phyloP scores from a whole-genome alignment of 2,329 filamentous ascomycete genomes.

The Colletotrichum lentis region DNA sequence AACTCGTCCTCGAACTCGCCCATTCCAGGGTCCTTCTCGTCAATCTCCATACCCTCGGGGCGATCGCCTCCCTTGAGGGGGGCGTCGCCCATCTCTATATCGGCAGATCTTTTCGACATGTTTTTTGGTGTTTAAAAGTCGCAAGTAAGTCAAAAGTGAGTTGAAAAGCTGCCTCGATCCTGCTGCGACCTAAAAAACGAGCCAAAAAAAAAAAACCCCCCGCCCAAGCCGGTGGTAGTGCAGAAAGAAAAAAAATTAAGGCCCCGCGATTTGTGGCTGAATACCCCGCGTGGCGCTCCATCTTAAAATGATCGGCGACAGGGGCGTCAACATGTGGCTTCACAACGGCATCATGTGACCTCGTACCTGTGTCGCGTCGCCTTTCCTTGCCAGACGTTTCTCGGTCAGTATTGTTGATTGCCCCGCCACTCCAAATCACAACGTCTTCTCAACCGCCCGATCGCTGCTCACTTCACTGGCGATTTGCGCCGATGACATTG shows the following conservation, averaged over 20 bases:
- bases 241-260: conserved; percentile 26
- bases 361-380: conserved; percentile 25
- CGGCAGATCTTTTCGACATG: conserved; percentile 70
- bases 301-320: not conserved
- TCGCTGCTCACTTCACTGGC: not conserved
- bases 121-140: conserved; percentile 17
- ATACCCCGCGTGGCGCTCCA: conserved; percentile 36
- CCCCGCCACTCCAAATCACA: conserved; percentile 18
- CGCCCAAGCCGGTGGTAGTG: conserved; percentile 2
- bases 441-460: not conserved
- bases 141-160: not conserved
- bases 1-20: conserved; percentile 96
- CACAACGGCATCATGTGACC: not conserved
- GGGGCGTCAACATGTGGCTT: conserved; percentile 21
- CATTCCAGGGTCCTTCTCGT: conserved; percentile 63
- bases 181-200: conserved; percentile 16
- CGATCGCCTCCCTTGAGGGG: conserved; percentile 69
- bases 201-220: no score
- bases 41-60: conserved; percentile 72
- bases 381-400: not conserved
- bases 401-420: conserved; percentile 24
- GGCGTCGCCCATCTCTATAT: conserved; percentile 54
- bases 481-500: not conserved
- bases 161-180: not conserved
- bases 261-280: conserved; percentile 38